phyloP scores from a whole-genome alignment of 73 alveolate genomes.

The Paramecium pentaurelia region DNA sequence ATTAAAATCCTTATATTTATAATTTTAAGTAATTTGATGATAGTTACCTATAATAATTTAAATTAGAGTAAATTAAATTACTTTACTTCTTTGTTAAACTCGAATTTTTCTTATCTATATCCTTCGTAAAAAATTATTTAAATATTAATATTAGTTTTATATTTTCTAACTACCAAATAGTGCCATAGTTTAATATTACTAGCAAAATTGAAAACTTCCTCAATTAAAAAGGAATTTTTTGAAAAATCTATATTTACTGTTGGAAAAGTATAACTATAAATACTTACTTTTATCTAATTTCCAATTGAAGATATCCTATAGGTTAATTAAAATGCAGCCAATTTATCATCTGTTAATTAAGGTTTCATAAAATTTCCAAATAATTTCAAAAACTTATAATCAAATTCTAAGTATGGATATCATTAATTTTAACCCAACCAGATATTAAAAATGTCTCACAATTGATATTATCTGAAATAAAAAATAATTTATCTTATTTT shows the following conservation, averaged over 20 bases:
- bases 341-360: not conserved
- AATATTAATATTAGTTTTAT: too few relatives aligned
- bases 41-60: not conserved
- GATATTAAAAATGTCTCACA: too few relatives aligned
- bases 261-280: not conserved
- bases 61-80: not conserved
- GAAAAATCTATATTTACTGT: not conserved
- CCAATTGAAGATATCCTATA: not conserved
- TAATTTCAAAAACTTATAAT: too few relatives aligned
- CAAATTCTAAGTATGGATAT: too few relatives aligned
- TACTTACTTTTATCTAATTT: too few relatives aligned
- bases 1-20: not conserved
- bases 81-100: not conserved
- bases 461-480: too few relatives aligned
- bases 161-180: not conserved
- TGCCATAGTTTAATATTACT: not conserved
- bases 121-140: too few relatives aligned
- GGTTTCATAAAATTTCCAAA: not conserved
- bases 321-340: not conserved
- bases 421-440: too few relatives aligned
- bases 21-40: not conserved
- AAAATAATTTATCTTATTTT: too few relatives aligned
- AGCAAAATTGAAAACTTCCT: too few relatives aligned
- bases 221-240: not conserved
- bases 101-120: too few relatives aligned